Conservation (phyloP, 306 rosid species). For the Luffa aegyptiaca region DNA sequence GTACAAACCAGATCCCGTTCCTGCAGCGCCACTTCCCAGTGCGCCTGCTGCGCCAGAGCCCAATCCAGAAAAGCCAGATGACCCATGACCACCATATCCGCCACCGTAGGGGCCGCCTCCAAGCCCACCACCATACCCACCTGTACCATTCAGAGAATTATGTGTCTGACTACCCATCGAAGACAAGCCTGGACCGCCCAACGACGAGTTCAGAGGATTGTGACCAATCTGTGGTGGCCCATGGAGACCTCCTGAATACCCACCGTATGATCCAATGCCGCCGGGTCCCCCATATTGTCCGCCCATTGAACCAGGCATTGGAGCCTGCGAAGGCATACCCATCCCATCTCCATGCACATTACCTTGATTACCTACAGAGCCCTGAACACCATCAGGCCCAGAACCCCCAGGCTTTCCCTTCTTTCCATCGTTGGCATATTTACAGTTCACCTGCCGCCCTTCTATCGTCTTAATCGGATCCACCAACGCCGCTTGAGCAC, state of each 20-base stretch:
- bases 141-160: constrained; percentile 36
- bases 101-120: constrained; percentile 54
- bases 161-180: constrained; percentile 44
- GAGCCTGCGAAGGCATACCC: constrained; percentile 19
- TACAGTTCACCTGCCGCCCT: constrained; percentile 67
- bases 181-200: constrained; percentile 41
- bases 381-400: constrained; percentile 42
- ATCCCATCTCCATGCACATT: constrained; percentile 25
- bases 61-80: constrained; percentile 27
- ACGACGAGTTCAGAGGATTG: constrained; percentile 35
- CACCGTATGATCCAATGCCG: constrained; percentile 62
- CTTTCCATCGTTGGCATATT: constrained; percentile 74
- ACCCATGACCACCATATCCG: constrained; percentile 42
- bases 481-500: constrained; percentile 68
- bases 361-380: constrained; percentile 33
- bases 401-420: constrained; percentile 33
- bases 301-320: constrained; percentile 31
- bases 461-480: constrained; percentile 77
- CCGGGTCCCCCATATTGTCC: constrained; percentile 53
- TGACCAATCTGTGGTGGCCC: constrained; percentile 58
- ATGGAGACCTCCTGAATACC: constrained; percentile 47
- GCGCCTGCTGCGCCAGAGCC: constrained; percentile 11
- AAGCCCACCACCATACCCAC: constrained; percentile 57
- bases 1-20: constrained; percentile 45
- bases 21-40: constrained; percentile 16